Base-by-base conservation (phyloP, 176 grass and related monocot genomes). In the Olyra latifolia region DNA sequence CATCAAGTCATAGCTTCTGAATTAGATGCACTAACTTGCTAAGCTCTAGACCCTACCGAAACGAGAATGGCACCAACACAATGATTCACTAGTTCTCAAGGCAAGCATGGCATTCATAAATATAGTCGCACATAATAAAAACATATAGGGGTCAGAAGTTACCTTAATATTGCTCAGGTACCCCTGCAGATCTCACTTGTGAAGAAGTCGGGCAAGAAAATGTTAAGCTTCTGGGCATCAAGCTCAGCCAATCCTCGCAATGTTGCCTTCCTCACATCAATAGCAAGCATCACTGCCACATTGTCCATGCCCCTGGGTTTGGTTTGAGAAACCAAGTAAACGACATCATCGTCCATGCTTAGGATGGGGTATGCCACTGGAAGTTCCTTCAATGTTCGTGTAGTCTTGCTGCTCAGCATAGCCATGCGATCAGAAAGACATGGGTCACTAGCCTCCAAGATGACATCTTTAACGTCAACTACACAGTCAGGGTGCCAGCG, bases 21-120 rank as follows among this genome's bases (percentile, higher is more conserved):
- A 81, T 46, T 45, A 81, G 19, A 32, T 81, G 66, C 65, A 81
- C 20, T 71, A 60, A 81, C 54, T 71, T 81, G 66, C 66, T 81
- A 58, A 61, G 42, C 78, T 69, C 65, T 80, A 80, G 65, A 60
- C 44, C 79, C 66, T 71, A 48, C 41, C 10, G 79, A 71, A 81
- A 69, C 65, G 35, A 69, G 78, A 56, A 56, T 56, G 44, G 77
- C 41, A 68, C 63, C 48, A 80, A 69, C 78, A 69, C 14, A 69
- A 80, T 32, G 38, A 46, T 80, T 80, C 29, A 50, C 61, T 53
- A 78, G 46, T 66, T 66, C 45, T 78, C 45, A 66, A 23, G 43
- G 43, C 58, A 64, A 78, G 57, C 74, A 77, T 48, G 75, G 32
- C 48, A 64, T 77, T 78, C 60, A 66, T 66, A 78, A 27, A 66